Percentiles rank a stretch among this genome's conserved stretches.
Conservation (phyloP, 176 grass and related monocot genomes). For the Saccharum spontaneum region DNA sequence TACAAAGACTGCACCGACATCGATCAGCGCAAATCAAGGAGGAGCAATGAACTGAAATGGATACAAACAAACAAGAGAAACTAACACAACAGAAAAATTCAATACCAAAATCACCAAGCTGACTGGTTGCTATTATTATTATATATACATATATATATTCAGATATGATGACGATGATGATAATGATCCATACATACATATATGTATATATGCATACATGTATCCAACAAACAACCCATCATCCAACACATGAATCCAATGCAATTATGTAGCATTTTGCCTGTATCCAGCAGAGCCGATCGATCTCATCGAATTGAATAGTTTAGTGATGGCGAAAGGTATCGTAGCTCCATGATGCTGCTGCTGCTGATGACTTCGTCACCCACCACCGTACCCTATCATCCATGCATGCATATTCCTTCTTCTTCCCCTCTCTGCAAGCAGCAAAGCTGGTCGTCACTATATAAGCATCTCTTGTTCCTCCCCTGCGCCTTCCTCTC, state of each 20-base stretch:
- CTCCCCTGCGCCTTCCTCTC: slow-evolving; percentile 20
- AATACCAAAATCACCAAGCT: neutral
- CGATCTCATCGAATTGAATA: neutral
- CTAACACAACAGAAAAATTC: neutral
- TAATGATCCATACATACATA: neutral
- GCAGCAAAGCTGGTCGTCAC: no score
- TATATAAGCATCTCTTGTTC: slow-evolving; percentile 39
- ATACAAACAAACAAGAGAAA: neutral
- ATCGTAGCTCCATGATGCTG: neutral
- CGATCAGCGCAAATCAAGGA: neutral
- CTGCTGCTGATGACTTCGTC: neutral
- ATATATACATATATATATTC: neutral
- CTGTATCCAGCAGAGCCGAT: slow-evolving; percentile 23
- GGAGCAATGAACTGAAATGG: neutral
- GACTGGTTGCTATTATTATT: neutral
- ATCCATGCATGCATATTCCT: neutral
- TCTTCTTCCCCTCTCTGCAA: neutral
- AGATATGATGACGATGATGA: neutral
- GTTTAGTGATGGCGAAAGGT: neutral
- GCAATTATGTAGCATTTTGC: slow-evolving; percentile 40
- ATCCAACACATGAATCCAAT: slow-evolving; percentile 23
- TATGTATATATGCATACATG: neutral
- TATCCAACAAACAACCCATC: neutral
- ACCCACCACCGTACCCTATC: slow-evolving; percentile 15
- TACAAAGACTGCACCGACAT: slow-evolving; percentile 3